Base-by-base conservation (phyloP, 768 basidiomycete genomes). In the Boletus pseudopeckii region DNA sequence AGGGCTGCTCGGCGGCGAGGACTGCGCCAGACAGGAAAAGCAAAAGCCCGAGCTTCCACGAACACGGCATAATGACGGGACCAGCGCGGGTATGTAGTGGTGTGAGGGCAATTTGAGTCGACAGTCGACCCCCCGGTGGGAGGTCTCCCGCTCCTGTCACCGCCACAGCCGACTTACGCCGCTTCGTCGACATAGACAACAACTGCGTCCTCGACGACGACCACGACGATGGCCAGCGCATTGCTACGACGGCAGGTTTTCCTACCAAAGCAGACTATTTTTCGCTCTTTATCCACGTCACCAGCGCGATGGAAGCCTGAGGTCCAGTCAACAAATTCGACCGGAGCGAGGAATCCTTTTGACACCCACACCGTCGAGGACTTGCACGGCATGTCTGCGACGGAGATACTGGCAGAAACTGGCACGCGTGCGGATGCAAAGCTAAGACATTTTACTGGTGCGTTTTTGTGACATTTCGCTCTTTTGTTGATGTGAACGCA, bases 371-470 rank as follows among this genome's bases (percentile, higher is more conserved):
- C 83, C 14, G 90, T 91, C 45, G 92, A 94, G 71, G 92, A 92
- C 72, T 71, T 94, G 51, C 91, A 94, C 58, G 83, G 84, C 37
- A 77, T 93, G 77, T 74, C 80, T 54, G 89, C 92, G 1, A 73
- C 83, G 10, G 86, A 96, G 54, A 88, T 97, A 64, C 71, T 98
- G 54, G 77, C 80, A 45, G 92, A 94, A 69, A 84, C 83, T 0
- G 81, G 81, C 13, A 76, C 80, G 22, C 77, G 84, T 52, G 82
- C 81, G 46, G 93, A 93, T 59, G 75, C 87, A 14, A 86, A 87
- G 67, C 81, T 97, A 79, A 80, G 91, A 68, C 96, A 98, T 75
- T 98, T 96, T 67, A 98, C 94, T 50, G 92, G 90, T 92, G 64
- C 56, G 80, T 75, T 38, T 38, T 38, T 44, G 37, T 44, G 13